Percentiles rank a stretch among this genome's conserved stretches.
Evolutionary conservation across 176 grass and related monocot species (phyloP).

Genomic region (Puccinellia tenuiflora): DNA sequence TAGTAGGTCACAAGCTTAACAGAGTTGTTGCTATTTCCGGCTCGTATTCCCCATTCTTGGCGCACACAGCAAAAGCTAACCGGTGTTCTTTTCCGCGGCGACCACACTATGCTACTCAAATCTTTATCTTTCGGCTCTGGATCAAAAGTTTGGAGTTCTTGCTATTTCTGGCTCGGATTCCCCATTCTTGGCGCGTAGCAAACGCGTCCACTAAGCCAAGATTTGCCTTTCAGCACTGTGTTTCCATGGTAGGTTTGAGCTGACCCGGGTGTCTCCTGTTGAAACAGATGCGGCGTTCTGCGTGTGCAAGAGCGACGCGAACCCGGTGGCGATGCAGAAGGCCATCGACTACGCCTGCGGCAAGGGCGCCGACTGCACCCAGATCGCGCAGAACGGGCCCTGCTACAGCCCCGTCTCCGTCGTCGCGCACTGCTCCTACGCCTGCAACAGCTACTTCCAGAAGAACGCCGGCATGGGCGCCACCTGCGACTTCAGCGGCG

Average conservation of each 20-base stretch:
- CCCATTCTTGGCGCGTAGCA: neutral
- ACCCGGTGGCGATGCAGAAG: conserved; percentile 44
- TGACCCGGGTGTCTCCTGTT: neutral
- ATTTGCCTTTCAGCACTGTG: neutral
- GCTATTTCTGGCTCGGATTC: too few species aligned
- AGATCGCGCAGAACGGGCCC: conserved; percentile 27
- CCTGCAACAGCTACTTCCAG: conserved; percentile 81
- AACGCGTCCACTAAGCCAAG: neutral
- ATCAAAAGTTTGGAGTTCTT: too few species aligned
- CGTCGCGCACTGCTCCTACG: conserved; percentile 68
- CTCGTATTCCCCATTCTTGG: neutral
- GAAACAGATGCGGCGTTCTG: conserved; percentile 71
- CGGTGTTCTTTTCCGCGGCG: too few species aligned
- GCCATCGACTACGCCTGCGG: conserved; percentile 91
- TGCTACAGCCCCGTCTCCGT: conserved; percentile 48
- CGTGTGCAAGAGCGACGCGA: conserved; percentile 45
- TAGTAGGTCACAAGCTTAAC: neutral
- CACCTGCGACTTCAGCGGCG: conserved; percentile 68
- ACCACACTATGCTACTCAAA: too few species aligned
- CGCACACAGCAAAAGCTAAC: too few species aligned
- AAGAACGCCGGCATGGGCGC: conserved; percentile 30
- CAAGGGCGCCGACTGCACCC: conserved; percentile 65
- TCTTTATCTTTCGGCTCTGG: too few species aligned
- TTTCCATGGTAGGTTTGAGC: neutral
- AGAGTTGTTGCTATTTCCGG: neutral